These are phyloP conservation scores for Populus hybrid DNA, from an alignment of 441 rosid genomes.

Conservation along the genomic window DNA sequence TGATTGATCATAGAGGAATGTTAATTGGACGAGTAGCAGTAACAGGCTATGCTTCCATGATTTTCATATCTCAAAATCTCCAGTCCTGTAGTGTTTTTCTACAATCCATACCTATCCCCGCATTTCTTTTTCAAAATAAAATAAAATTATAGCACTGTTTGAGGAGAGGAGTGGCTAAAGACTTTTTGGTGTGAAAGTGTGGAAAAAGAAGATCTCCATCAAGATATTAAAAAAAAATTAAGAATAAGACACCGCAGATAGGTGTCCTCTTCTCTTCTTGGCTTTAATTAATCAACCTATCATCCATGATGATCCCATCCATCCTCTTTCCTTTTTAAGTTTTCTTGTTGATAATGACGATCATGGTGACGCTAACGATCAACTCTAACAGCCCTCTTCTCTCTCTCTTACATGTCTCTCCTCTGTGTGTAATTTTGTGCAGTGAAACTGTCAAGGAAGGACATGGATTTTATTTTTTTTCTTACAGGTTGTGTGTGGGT, in stretches of 20 bases:
- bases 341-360: slow-evolving; percentile 27
- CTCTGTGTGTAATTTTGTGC: not conserved
- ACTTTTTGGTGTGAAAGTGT: slow-evolving; percentile 16
- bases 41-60: no score
- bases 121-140: not conserved
- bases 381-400: not conserved
- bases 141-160: not conserved
- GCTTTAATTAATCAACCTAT: not conserved
- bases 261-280: not conserved
- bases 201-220: not conserved
- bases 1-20: not conserved
- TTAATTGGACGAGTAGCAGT: no score
- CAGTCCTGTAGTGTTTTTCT: not conserved
- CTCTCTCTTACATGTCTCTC: not conserved
- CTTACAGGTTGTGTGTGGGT: not conserved
- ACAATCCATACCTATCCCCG: not conserved
- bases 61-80: not conserved
- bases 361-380: slow-evolving; percentile 16
- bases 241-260: not conserved
- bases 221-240: not conserved
- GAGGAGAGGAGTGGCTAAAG: not conserved
- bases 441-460: slow-evolving; percentile 3
- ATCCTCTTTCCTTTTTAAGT: not conserved
- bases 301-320: not conserved
- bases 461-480: no score